A percentile compares a stretch with the other conserved stretches of the same genome.
These are phyloP conservation scores for Deuterostichococcus epilithicus DNA, from an alignment of 139 green algal species.

Conservation along the genomic window DNA sequence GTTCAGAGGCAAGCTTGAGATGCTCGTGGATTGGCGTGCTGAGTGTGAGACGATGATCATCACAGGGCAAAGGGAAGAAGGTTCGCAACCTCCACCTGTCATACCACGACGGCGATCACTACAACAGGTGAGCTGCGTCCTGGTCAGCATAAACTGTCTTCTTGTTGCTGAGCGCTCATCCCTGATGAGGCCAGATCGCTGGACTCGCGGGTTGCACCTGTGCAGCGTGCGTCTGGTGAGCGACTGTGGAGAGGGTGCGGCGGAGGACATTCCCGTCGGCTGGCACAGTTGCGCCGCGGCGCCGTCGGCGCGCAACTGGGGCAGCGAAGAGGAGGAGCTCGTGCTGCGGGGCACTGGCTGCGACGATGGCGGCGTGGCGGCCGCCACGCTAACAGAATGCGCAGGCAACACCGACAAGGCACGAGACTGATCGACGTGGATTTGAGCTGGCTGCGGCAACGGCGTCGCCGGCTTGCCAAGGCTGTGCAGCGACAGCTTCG, in stretches of 20 bases:
- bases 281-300: neutral
- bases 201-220: no score
- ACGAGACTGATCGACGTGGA: no score
- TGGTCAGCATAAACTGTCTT: neutral
- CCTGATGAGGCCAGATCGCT: no score
- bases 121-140: conserved; percentile 36
- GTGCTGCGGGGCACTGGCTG: conserved; percentile 36
- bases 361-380: conserved; percentile 10
- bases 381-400: conserved; percentile 21
- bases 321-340: conserved; percentile 11
- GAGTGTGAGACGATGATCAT: neutral
- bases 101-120: conserved; percentile 67
- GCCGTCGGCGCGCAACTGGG: conserved; percentile 2
- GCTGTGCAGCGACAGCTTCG: no score
- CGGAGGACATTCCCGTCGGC: conserved; percentile 6
- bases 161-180: no score
- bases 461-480: no score
- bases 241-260: conserved; percentile 30
- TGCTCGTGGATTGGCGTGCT: no score
- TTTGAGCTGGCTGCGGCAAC: no score
- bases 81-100: conserved; percentile 43
- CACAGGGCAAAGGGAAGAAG: neutral
- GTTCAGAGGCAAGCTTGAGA: no score
- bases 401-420: conserved; percentile 33
- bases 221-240: conserved; percentile 32